These are phyloP conservation scores for Kickxella alabastrina DNA, from an alignment of 192 early-diverging fungal genomes.

Conservation along the genomic window DNA sequence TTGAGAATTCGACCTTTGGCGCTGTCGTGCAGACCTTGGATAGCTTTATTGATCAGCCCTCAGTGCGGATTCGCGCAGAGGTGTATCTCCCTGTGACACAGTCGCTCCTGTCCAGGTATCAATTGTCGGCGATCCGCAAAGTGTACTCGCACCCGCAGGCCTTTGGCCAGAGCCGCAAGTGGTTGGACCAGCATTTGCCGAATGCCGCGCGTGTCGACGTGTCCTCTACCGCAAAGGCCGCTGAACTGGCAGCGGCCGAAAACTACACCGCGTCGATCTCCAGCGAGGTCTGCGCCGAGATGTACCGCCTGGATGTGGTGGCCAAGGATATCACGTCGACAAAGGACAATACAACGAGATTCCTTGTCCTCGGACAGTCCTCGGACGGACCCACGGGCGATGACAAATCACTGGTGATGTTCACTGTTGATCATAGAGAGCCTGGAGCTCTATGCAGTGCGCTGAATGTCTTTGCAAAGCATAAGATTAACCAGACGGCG, in stretches of 20 bases:
- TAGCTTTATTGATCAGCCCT: constrained; percentile 57
- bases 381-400: constrained; percentile 62
- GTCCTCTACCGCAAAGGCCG: constrained; percentile 80
- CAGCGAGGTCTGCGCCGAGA: constrained; percentile 67
- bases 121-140: constrained; percentile 62
- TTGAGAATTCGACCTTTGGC: constrained; percentile 92
- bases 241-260: constrained; percentile 78
- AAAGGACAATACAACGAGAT: constrained; percentile 86
- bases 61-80: constrained; percentile 70
- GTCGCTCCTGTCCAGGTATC: constrained; percentile 67
- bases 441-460: constrained; percentile 85
- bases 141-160: constrained; percentile 78
- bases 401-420: constrained; percentile 78
- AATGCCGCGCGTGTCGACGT: constrained; percentile 69
- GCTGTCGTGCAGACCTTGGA: constrained; percentile 83
- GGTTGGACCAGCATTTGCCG: constrained; percentile 69
- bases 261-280: constrained; percentile 77
- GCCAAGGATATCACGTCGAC: constrained; percentile 75
- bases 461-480: constrained; percentile 76
- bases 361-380: constrained; percentile 79
- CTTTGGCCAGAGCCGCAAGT: constrained; percentile 76
- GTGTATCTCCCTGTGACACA: constrained; percentile 81
- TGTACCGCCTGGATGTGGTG: constrained; percentile 77
- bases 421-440: constrained; percentile 88
- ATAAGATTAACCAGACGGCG: constrained; percentile 79